phyloP scores from a whole-genome alignment of 371 early-diverging fungal genomes.

The Phascolomyces articulosus region DNA sequence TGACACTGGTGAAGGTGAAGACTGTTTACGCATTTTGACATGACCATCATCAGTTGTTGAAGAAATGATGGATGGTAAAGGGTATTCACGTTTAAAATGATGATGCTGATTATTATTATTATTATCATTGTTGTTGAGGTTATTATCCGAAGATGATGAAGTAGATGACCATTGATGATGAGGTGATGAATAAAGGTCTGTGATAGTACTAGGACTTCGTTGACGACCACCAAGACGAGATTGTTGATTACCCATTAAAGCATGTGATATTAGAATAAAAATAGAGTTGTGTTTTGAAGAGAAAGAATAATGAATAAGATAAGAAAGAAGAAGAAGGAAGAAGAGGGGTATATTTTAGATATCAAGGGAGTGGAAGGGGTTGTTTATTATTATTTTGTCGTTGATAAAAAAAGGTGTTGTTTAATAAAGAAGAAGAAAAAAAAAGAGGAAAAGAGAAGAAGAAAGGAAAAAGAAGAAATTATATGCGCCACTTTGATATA shows the following conservation, averaged over 20 bases:
- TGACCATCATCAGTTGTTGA: slow-evolving; percentile 20
- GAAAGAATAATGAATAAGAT: slow-evolving; percentile 1
- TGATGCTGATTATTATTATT: no score
- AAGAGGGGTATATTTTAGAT: slow-evolving; percentile 5
- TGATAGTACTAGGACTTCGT: slow-evolving; percentile 21
- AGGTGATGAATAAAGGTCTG: slow-evolving; percentile 21
- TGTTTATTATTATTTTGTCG: background rate
- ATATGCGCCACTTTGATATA: background rate
- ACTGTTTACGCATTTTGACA: slow-evolving; percentile 42
- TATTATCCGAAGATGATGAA: slow-evolving; percentile 18
- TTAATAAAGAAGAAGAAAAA: no score
- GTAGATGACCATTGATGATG: slow-evolving; percentile 16
- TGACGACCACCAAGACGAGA: slow-evolving; percentile 33
- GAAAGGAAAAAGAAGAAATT: background rate
- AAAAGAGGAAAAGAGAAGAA: background rate
- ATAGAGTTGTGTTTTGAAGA: background rate
- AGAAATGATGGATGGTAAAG: slow-evolving; percentile 31
- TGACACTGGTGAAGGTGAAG: slow-evolving; percentile 26
- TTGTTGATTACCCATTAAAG: slow-evolving; percentile 39
- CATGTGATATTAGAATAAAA: background rate
- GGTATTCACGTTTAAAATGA: slow-evolving; percentile 41
- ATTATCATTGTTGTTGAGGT: background rate
- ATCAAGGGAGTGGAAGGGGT: slow-evolving; percentile 14
- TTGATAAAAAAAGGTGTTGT: no score
- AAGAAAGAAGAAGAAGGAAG: background rate